These are phyloP conservation scores for Leccinum disarticulatum DNA, from an alignment of 768 basidiomycete species.

Conservation along the genomic window DNA sequence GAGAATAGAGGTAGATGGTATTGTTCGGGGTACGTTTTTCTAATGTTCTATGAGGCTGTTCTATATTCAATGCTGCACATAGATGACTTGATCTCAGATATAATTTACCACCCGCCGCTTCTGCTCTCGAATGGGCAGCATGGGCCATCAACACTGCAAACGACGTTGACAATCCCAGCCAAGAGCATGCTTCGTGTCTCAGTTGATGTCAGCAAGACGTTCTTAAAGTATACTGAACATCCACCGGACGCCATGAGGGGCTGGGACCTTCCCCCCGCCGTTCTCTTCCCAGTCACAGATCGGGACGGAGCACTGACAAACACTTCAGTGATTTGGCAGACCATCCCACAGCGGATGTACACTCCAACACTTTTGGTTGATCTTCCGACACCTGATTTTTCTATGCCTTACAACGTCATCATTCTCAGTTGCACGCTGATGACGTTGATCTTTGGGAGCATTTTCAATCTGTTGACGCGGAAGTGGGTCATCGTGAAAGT, in stretches of 20 bases:
- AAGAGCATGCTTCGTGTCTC: constrained; percentile 59
- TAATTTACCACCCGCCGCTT: constrained; percentile 55
- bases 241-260: constrained; percentile 94
- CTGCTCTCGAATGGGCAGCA: constrained; percentile 17
- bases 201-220: constrained; percentile 78
- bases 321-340: neutral
- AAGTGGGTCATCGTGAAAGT: constrained; percentile 63
- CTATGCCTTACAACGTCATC: constrained; percentile 99
- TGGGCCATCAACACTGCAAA: constrained; percentile 69
- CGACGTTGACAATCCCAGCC: constrained; percentile 68
- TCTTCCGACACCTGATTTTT: constrained; percentile 98
- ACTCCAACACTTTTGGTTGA: constrained; percentile 82
- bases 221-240: constrained; percentile 92
- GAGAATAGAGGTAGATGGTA: constrained; percentile 46
- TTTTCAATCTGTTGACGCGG: constrained; percentile 86
- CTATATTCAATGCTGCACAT: neutral
- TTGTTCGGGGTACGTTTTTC: constrained; percentile 42
- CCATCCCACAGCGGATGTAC: constrained; percentile 54
- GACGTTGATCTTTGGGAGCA: constrained; percentile 89
- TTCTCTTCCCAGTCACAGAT: constrained; percentile 48
- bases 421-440: constrained; percentile 92
- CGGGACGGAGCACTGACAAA: neutral
- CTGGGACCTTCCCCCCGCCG: constrained; percentile 88
- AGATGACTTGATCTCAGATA: constrained; percentile 65
- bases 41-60: no score